These are phyloP conservation scores for Apiospora aurea DNA, from an alignment of 2,329 filamentous ascomycete genomes.

Conservation along the genomic window DNA sequence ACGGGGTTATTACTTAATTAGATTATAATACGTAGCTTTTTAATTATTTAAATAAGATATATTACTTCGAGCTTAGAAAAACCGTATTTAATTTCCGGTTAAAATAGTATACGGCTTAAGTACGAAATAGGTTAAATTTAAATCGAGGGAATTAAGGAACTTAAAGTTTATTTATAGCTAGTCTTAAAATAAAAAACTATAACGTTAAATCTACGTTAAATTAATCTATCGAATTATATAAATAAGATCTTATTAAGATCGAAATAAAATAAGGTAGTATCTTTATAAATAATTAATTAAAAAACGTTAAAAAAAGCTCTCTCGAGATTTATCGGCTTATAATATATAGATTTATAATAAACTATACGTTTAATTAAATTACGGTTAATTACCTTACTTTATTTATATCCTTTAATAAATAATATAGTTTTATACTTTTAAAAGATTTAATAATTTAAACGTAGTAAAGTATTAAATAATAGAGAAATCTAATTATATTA, in stretches of 20 bases:
- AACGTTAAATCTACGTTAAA: too few relatives aligned
- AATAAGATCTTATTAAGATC: too few relatives aligned
- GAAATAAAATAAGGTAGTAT: not conserved
- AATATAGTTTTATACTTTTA: too few relatives aligned
- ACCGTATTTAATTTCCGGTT: not conserved
- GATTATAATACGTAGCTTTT: too few relatives aligned
- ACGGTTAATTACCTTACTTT: not conserved
- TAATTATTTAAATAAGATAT: not conserved
- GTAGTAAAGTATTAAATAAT: not conserved
- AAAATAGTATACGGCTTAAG: not conserved
- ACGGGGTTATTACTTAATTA: too few relatives aligned
- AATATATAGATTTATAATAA: too few relatives aligned
- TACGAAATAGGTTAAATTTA: not conserved
- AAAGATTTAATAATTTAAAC: not conserved
- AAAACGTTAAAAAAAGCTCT: not conserved
- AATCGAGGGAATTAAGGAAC: not conserved
- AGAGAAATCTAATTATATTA: not conserved
- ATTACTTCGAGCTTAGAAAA: not conserved
- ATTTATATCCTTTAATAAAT: not conserved
- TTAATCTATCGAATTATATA: too few relatives aligned
- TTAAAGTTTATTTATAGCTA: too few relatives aligned
- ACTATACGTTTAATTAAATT: too few relatives aligned
- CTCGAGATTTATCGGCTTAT: not conserved
- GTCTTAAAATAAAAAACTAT: too few relatives aligned
- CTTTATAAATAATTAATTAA: not conserved